These are phyloP conservation scores for Quercus dentata DNA, from an alignment of 306 rosid species.

Conservation along the genomic window DNA sequence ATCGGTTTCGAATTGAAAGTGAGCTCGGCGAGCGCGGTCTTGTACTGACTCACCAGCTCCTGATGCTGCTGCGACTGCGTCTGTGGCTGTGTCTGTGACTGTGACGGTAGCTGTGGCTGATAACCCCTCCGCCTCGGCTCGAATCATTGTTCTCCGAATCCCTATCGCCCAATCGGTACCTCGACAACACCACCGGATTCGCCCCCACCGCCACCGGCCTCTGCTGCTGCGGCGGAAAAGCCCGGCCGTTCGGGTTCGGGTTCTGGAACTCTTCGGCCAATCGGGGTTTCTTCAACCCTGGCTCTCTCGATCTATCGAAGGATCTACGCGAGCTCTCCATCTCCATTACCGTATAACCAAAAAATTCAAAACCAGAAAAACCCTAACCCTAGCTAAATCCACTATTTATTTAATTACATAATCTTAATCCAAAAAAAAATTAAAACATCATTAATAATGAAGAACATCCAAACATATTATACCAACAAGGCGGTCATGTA, in stretches of 20 bases:
- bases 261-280: slow-evolving; percentile 60
- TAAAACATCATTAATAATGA: background rate
- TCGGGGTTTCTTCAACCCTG: slow-evolving; percentile 78
- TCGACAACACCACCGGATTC: slow-evolving; percentile 30
- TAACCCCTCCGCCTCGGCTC: slow-evolving; percentile 62
- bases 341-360: slow-evolving; percentile 35
- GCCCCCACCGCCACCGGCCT: slow-evolving; percentile 40
- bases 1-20: slow-evolving; percentile 89
- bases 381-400: slow-evolving; percentile 31
- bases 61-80: slow-evolving; percentile 30
- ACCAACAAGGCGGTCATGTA: background rate
- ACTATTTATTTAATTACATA: slow-evolving; percentile 17
- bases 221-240: slow-evolving; percentile 50
- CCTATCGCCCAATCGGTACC: slow-evolving; percentile 52
- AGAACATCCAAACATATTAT: background rate
- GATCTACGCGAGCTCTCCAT: slow-evolving; percentile 90
- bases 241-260: slow-evolving; percentile 38
- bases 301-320: slow-evolving; percentile 78
- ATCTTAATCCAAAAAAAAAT: background rate
- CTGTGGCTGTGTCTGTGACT: slow-evolving; percentile 14
- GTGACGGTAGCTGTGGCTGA: slow-evolving; percentile 57
- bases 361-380: slow-evolving; percentile 16
- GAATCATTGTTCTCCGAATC: slow-evolving; percentile 48
- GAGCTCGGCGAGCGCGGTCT: slow-evolving; percentile 76
- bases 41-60: slow-evolving; percentile 76